Conservation (phyloP, 1,284 basidiomycete species). For the Butyriboletus regius region DNA sequence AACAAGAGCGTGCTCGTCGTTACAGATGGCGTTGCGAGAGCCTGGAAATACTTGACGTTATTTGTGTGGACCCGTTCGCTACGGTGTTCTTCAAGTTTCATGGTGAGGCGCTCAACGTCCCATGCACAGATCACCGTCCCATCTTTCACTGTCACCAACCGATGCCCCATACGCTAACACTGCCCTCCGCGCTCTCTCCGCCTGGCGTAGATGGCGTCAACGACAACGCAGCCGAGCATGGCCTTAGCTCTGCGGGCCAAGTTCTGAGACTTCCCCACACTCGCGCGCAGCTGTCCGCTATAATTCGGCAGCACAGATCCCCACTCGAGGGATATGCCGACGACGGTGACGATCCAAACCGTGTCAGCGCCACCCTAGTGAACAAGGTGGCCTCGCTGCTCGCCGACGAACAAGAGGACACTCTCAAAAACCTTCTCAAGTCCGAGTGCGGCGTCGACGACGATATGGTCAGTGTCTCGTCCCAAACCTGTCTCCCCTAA, state of each 20-base stretch:
- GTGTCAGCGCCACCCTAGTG: constrained; percentile 54
- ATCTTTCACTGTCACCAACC: constrained; percentile 14
- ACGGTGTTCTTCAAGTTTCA: constrained; percentile 19
- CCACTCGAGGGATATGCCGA: constrained; percentile 44
- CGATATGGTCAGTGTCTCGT: constrained; percentile 51
- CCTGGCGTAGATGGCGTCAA: constrained; percentile 9
- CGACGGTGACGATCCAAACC: constrained; percentile 50
- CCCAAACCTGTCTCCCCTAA: constrained; percentile 9
- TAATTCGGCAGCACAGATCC: constrained; percentile 63
- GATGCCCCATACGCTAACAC: constrained; percentile 26
- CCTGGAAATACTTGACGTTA: constrained; percentile 18
- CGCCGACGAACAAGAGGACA: constrained; percentile 76
- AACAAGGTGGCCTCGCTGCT: constrained; percentile 65
- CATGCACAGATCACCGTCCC: constrained; percentile 22
- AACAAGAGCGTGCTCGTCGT: constrained; percentile 11
- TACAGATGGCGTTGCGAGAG: neutral
- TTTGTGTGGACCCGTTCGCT: constrained; percentile 12
- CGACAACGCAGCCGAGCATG: constrained; percentile 21
- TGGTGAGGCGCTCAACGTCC: constrained; percentile 16
- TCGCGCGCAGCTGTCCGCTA: constrained; percentile 63
- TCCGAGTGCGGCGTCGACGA: constrained; percentile 65
- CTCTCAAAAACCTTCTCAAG: constrained; percentile 69
- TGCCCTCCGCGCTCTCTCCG: constrained; percentile 17
- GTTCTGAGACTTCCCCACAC: constrained; percentile 64
- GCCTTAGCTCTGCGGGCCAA: constrained; percentile 14